Conservation (phyloP, 768 basidiomycete species). For the Pleurotus cornucopiae region DNA sequence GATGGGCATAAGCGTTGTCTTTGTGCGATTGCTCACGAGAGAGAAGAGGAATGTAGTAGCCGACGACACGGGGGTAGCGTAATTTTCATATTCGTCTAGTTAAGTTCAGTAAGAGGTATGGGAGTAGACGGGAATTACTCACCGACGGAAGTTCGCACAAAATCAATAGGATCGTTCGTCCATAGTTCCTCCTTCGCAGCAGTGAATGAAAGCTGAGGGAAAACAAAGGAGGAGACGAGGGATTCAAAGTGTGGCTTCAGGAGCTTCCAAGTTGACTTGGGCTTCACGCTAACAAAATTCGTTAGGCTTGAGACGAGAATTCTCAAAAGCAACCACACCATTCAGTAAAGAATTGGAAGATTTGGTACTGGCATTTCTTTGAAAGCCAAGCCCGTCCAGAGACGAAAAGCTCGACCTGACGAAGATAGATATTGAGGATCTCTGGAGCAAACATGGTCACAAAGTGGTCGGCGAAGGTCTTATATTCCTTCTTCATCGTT, state of each 20-base stretch:
- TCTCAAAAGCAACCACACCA: conserved; percentile 48
- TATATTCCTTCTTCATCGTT: conserved; percentile 66
- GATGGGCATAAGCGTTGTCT: conserved; percentile 77
- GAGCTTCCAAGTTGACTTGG: conserved; percentile 85
- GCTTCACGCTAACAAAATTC: conserved; percentile 63
- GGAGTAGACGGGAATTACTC: conserved; percentile 11
- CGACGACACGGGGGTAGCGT: conserved; percentile 70
- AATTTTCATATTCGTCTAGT: conserved; percentile 78
- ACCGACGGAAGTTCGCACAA: conserved; percentile 75
- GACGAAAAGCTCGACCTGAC: conserved; percentile 68
- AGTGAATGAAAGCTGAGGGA: conserved; percentile 84
- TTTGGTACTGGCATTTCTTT: conserved; percentile 79
- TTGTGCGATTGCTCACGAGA: conserved; percentile 75
- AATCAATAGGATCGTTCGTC: conserved; percentile 82
- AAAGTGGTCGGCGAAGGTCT: conserved; percentile 72
- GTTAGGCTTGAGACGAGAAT: no score
- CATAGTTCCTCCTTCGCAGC: conserved; percentile 63
- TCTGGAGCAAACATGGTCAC: conserved; percentile 78
- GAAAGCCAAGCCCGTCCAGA: conserved; percentile 73
- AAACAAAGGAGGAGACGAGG: conserved; percentile 77
- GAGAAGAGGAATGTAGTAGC: conserved; percentile 79
- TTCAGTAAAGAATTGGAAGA: conserved; percentile 83
- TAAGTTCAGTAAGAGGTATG: not conserved
- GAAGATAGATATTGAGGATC: conserved; percentile 77
- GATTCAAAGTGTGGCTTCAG: conserved; percentile 82